These are phyloP conservation scores for Diaporthe destruens DNA, from an alignment of 2,329 filamentous ascomycete genomes.

Conservation along the genomic window DNA sequence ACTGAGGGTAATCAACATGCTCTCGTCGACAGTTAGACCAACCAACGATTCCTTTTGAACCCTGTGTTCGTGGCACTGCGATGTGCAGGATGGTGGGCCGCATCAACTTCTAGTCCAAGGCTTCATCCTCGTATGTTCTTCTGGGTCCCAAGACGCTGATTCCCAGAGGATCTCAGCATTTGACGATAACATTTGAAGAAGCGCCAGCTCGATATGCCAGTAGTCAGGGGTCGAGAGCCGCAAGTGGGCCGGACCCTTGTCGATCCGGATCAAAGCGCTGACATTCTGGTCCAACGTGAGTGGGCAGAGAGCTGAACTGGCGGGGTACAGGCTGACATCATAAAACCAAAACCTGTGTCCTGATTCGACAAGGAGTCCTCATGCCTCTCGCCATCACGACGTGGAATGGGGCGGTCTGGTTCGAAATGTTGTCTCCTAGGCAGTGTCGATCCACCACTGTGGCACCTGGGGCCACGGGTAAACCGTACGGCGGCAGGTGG, in stretches of 20 bases:
- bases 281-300: conserved; percentile 35
- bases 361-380: conserved; percentile 20
- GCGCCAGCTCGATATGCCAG: no score
- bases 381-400: conserved; percentile 1
- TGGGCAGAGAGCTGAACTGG: conserved; percentile 19
- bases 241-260: conserved; percentile 12
- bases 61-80: no score
- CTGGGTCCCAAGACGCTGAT: no score
- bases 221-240: conserved; percentile 8
- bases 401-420: conserved; percentile 19
- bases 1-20: not conserved
- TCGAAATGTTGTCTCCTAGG: not conserved
- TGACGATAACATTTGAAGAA: no score
- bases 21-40: not conserved
- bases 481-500: not conserved
- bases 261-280: conserved; percentile 31
- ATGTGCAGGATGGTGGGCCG: no score
- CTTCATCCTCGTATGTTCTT: no score
- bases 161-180: no score
- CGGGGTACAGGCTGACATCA: conserved; percentile 37
- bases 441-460: not conserved
- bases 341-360: conserved; percentile 17
- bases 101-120: no score
- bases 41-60: no score
- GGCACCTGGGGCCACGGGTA: not conserved